Evolutionary conservation across 31 red algal genomes (phyloP).

Genomic region (Bonnemaisonia californica): DNA sequence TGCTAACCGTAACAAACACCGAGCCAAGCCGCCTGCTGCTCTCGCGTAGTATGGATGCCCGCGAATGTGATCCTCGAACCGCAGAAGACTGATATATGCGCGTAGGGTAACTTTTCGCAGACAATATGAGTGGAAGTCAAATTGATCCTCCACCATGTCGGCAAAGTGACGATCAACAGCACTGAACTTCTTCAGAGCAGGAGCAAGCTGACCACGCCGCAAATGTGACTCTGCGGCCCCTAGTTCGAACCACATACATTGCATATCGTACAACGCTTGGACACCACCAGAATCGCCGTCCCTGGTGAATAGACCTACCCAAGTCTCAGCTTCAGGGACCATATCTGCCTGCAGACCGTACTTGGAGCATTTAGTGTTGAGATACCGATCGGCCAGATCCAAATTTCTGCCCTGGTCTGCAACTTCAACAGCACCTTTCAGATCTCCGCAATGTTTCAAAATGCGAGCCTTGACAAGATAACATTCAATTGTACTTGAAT

Average conservation of each 20-base stretch:
- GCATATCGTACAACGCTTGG: constrained; percentile 95
- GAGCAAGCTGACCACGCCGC: constrained; percentile 49
- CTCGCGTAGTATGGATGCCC: constrained; percentile 75
- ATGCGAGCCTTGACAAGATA: constrained; percentile 77
- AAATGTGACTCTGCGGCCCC: constrained; percentile 71
- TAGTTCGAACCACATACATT: constrained; percentile 96
- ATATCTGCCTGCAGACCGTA: constrained; percentile 75
- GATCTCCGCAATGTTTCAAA: constrained; percentile 83
- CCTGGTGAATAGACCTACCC: constrained; percentile 88
- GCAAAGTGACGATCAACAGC: constrained; percentile 93
- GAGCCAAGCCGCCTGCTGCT: constrained; percentile 54
- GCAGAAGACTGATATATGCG: constrained; percentile 75
- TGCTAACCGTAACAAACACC: constrained; percentile 49
- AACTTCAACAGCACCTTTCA: constrained; percentile 62
- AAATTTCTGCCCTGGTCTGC: constrained; percentile 73
- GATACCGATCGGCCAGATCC: constrained; percentile 89
- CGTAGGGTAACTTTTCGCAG: constrained; percentile 87
- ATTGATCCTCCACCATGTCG: constrained; percentile 97
- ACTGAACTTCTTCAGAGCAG: constrained; percentile 86
- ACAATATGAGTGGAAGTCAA: constrained; percentile 96
- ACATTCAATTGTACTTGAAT: constrained; percentile 73
- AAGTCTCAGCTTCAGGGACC: constrained; percentile 62
- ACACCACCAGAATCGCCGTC: constrained; percentile 77
- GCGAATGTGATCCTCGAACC: constrained; percentile 83
- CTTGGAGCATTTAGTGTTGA: constrained; percentile 85